Conservation (phyloP, 495 filamentous ascomycete genomes). For the Daldinia loculata region DNA sequence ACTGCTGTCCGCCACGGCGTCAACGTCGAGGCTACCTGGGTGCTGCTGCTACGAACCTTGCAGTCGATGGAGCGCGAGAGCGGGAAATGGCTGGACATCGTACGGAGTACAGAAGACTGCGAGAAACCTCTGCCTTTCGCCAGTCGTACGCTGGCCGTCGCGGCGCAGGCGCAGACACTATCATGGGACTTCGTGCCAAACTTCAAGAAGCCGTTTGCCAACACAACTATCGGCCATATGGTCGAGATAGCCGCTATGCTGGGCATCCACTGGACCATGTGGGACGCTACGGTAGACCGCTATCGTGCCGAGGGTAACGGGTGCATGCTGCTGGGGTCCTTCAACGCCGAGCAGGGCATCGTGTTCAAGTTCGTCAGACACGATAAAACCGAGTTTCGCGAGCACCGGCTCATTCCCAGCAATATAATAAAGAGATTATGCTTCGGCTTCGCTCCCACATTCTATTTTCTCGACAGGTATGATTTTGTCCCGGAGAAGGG, state of each 20-base stretch:
- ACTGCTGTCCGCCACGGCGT: slow-evolving; percentile 52
- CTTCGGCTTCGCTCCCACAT: slow-evolving; percentile 58
- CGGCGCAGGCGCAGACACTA: slow-evolving; percentile 55
- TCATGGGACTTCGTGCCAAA: slow-evolving; percentile 62
- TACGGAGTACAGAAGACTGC: slow-evolving; percentile 27
- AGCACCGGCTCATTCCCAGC: slow-evolving; percentile 56
- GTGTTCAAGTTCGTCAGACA: slow-evolving; percentile 57
- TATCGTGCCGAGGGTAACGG: slow-evolving; percentile 63
- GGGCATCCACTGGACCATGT: slow-evolving; percentile 62
- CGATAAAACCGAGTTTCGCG: slow-evolving; percentile 53
- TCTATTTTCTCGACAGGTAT: slow-evolving; percentile 46
- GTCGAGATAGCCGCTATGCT: slow-evolving; percentile 61
- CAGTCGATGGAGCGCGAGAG: slow-evolving; percentile 58
- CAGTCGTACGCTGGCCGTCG: slow-evolving; percentile 52
- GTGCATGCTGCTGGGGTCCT: slow-evolving; percentile 55
- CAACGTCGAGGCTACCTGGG: slow-evolving; percentile 60
- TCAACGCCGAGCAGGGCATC: slow-evolving; percentile 54
- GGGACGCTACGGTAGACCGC: slow-evolving; percentile 53
- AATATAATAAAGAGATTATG: slow-evolving; percentile 57
- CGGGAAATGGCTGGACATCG: slow-evolving; percentile 48
- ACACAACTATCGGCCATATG: slow-evolving; percentile 58
- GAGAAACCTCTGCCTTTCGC: slow-evolving; percentile 21
- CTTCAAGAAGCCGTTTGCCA: slow-evolving; percentile 61
- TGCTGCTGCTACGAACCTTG: slow-evolving; percentile 52
- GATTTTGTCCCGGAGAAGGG: slow-evolving; percentile 44